phyloP scores from a whole-genome alignment of 306 rosid species.

The Glycine soja region DNA sequence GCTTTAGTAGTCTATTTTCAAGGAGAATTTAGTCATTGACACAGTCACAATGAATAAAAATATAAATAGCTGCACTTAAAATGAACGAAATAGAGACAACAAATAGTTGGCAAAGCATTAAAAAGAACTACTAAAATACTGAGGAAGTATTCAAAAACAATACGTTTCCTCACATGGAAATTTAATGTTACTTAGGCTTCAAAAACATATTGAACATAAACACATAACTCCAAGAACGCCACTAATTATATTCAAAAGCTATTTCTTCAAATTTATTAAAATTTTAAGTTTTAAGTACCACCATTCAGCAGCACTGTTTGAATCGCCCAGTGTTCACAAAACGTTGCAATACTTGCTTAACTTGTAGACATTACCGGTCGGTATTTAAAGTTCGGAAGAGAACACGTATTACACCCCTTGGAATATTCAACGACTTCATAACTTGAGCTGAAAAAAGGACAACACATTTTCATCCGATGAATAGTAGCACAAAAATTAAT shows the following conservation, averaged over 20 bases:
- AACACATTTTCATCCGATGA: slow-evolving; percentile 10
- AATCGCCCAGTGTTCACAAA: not conserved
- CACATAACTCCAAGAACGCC: slow-evolving; percentile 18
- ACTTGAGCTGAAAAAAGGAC: slow-evolving; percentile 68
- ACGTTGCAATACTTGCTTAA: slow-evolving; percentile 25
- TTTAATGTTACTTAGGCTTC: not conserved
- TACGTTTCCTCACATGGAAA: not conserved
- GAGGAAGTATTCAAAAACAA: slow-evolving; percentile 14
- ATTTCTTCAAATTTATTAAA: too few species aligned
- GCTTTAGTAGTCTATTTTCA: not conserved
- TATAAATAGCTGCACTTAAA: not conserved
- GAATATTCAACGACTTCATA: slow-evolving; percentile 79
- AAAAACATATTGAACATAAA: slow-evolving; percentile 8
- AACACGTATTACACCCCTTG: slow-evolving; percentile 76
- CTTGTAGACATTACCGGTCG: slow-evolving; percentile 60
- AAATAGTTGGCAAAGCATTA: slow-evolving; percentile 9
- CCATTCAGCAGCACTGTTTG: too few species aligned
- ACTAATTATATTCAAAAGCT: slow-evolving; percentile 6
- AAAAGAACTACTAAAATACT: not conserved
- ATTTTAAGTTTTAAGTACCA: not conserved
- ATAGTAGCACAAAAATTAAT: not conserved
- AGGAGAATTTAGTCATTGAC: not conserved
- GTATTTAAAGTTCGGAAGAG: slow-evolving; percentile 85
- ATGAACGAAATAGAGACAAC: not conserved
- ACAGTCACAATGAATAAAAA: not conserved